phyloP scores from a whole-genome alignment of 1,284 basidiomycete species.

The Neotropicomus parvogracilis region DNA sequence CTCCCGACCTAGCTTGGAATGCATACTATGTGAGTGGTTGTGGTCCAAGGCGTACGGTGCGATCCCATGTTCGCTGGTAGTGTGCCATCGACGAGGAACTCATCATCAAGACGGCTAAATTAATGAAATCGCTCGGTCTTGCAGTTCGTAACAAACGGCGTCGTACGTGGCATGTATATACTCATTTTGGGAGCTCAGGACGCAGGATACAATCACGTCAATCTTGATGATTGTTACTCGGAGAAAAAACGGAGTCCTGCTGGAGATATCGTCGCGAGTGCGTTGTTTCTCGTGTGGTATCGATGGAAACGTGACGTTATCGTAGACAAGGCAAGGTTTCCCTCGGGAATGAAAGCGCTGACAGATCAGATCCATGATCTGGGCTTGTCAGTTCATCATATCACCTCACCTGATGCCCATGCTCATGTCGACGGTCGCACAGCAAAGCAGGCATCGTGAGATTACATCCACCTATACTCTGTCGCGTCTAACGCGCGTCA shows the following conservation, averaged over 20 bases:
- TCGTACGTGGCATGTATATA: not conserved
- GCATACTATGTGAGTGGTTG: conserved; percentile 46
- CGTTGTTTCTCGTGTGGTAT: conserved; percentile 1
- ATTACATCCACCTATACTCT: not conserved
- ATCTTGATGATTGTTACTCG: conserved; percentile 58
- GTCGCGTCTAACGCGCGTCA: conserved; percentile 4
- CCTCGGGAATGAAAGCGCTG: conserved; percentile 48
- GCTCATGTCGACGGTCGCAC: conserved; percentile 5
- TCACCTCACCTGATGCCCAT: not conserved
- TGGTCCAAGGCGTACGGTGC: not conserved
- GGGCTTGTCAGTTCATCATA: conserved; percentile 43
- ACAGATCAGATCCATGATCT: conserved; percentile 49
- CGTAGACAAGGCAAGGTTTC: conserved; percentile 44
- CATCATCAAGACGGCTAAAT: conserved; percentile 44
- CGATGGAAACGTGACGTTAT: not conserved
- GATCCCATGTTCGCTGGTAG: conserved; percentile 28
- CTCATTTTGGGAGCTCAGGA: conserved; percentile 35
- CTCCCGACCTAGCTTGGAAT: conserved; percentile 48
- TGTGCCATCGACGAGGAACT: conserved; percentile 54
- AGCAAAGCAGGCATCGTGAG: conserved; percentile 54
- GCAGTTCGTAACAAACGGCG: conserved; percentile 32
- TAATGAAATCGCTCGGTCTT: conserved; percentile 49
- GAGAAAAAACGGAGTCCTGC: conserved; percentile 44
- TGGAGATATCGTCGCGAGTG: conserved; percentile 48
- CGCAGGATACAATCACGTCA: conserved; percentile 51